phyloP scores from a whole-genome alignment of 805 yeast species.

The Kregervanrija delftensis region DNA sequence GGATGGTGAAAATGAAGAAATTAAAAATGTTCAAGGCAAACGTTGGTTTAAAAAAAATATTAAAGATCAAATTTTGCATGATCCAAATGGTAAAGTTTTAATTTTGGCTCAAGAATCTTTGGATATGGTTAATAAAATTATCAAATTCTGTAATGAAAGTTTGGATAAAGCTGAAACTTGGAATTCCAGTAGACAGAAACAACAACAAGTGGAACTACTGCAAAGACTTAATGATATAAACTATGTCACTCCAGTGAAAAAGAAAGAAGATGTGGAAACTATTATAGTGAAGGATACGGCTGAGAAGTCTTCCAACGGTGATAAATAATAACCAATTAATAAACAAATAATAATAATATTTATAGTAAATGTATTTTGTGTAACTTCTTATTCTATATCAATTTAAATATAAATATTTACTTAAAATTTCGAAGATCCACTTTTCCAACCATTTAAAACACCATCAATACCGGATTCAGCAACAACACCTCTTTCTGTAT shows the following conservation, averaged over 20 bases:
- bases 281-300: conserved; percentile 3
- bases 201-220: conserved; percentile 22
- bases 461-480: conserved; percentile 10
- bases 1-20: conserved; percentile 8
- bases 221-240: conserved; percentile 23
- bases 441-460: conserved; percentile 5
- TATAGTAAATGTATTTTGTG: not conserved
- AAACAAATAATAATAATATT: not conserved
- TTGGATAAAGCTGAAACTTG: conserved; percentile 81
- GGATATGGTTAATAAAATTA: conserved; percentile 78
- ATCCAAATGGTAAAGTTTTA: conserved; percentile 64
- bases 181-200: conserved; percentile 32
- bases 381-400: too few species aligned
- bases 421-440: conserved; percentile 1
- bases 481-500: conserved; percentile 30
- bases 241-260: conserved; percentile 10
- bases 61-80: conserved; percentile 24
- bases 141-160: conserved; percentile 78
- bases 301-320: not conserved
- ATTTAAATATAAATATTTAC: not conserved
- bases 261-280: conserved; percentile 5
- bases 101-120: conserved; percentile 84
- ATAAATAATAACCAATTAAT: not conserved
- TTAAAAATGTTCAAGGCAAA: conserved; percentile 8
- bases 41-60: conserved; percentile 24